Percentiles rank a stretch among this genome's conserved stretches.
Evolutionary conservation across 2,329 filamentous ascomycete species (phyloP).

Genomic region (Calonectria honghensis): DNA sequence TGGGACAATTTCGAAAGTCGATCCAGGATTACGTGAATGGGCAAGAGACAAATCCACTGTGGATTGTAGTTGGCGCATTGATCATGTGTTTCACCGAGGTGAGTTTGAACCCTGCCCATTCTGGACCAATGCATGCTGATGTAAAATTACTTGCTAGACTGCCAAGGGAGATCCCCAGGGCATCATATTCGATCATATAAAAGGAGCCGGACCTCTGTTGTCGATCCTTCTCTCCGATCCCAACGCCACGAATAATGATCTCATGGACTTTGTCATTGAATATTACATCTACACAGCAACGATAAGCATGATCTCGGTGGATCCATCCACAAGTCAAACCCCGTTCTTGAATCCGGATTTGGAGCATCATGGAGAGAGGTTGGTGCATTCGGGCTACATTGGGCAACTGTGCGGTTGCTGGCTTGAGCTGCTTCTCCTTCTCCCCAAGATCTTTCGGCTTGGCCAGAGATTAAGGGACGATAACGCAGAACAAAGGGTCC

Average conservation of each 20-base stretch:
- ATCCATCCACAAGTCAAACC: conserved; percentile 32
- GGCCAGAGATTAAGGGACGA: background rate
- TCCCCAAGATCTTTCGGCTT: conserved; percentile 5
- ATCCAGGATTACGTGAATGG: conserved; percentile 49
- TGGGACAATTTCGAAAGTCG: conserved; percentile 37
- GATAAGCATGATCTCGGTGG: conserved; percentile 64
- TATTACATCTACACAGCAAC: conserved; percentile 64
- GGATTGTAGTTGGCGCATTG: conserved; percentile 60
- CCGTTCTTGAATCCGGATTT: background rate
- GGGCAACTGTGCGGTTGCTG: conserved; percentile 14
- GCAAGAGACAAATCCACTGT: conserved; percentile 49
- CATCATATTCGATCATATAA: conserved; percentile 10
- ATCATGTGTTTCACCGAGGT: conserved; percentile 66
- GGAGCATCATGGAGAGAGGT: conserved; percentile 2
- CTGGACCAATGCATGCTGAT: background rate
- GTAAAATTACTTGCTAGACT: background rate
- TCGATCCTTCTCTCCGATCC: background rate
- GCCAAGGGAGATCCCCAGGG: conserved; percentile 1
- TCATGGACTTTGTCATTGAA: conserved; percentile 63
- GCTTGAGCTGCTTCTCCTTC: conserved; percentile 20
- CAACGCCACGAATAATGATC: conserved; percentile 54
- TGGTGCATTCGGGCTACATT: conserved; percentile 10
- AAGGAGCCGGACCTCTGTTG: conserved; percentile 4
- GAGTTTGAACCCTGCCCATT: conserved; percentile 18
- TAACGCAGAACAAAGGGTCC: background rate